phyloP scores from a whole-genome alignment of 768 basidiomycete genomes.

The Termitomyces sp. region DNA sequence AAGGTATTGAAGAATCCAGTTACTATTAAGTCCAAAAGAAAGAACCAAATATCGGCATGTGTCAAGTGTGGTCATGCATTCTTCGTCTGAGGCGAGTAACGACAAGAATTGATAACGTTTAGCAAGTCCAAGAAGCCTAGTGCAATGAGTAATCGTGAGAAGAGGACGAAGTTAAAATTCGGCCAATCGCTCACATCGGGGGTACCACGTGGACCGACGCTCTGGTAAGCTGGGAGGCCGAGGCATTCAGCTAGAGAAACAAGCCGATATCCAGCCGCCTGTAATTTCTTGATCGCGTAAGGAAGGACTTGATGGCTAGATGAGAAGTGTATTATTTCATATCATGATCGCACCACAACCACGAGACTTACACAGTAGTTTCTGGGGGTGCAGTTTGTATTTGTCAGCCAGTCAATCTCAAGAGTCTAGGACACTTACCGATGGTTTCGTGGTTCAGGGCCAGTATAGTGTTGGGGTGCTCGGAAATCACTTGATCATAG shows the following conservation, averaged over 20 bases:
- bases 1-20: not conserved
- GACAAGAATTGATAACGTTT: not conserved
- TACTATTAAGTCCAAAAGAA: not conserved
- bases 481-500: conserved; percentile 23
- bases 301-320: conserved; percentile 31
- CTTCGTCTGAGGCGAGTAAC: not conserved
- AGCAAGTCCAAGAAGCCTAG: conserved; percentile 12
- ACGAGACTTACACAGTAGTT: conserved; percentile 28
- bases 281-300: conserved; percentile 29
- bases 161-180: not conserved
- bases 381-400: conserved; percentile 15
- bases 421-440: conserved; percentile 16
- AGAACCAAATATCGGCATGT: not conserved
- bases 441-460: conserved; percentile 39
- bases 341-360: not conserved
- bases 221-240: conserved; percentile 31
- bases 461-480: conserved; percentile 31
- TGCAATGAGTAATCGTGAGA: not conserved
- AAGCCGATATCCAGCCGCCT: conserved; percentile 34
- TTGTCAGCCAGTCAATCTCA: not conserved
- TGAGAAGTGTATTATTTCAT: not conserved
- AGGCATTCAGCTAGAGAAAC: conserved; percentile 38
- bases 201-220: conserved; percentile 19
- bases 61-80: not conserved
- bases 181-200: conserved; percentile 25